Conservation (phyloP, 768 basidiomycete species). For the Paxillus involutus region DNA sequence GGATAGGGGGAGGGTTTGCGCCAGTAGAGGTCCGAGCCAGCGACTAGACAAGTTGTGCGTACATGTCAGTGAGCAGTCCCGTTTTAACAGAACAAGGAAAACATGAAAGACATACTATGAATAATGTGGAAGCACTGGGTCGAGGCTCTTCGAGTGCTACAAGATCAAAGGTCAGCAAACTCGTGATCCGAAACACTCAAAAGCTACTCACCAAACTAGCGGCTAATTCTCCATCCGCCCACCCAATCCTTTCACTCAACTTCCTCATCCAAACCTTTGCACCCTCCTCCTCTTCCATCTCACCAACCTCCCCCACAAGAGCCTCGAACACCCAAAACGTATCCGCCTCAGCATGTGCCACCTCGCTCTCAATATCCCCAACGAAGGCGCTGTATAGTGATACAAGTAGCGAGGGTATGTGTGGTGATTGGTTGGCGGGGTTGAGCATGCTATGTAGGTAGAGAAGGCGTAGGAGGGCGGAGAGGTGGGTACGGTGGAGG, state of each 20-base stretch:
- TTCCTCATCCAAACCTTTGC: constrained; percentile 61
- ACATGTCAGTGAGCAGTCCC: background rate
- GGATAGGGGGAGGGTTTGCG: constrained; percentile 68
- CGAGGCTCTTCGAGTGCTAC: constrained; percentile 63
- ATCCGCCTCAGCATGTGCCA: constrained; percentile 73
- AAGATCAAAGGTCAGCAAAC: background rate
- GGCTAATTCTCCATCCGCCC: constrained; percentile 64
- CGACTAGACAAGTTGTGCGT: constrained; percentile 42
- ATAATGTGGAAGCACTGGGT: constrained; percentile 74
- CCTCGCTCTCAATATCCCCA: constrained; percentile 63
- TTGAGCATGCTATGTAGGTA: constrained; percentile 73
- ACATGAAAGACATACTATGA: constrained; percentile 58
- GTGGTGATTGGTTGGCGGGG: constrained; percentile 66
- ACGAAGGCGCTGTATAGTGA: constrained; percentile 64
- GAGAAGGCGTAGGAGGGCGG: constrained; percentile 65
- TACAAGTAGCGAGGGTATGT: constrained; percentile 67
- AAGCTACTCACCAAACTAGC: constrained; percentile 50
- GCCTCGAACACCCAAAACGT: constrained; percentile 82
- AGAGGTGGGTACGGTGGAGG: constrained; percentile 58
- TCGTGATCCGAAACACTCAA: background rate
- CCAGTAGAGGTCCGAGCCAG: constrained; percentile 71
- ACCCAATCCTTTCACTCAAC: constrained; percentile 57
- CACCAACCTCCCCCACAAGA: constrained; percentile 68
- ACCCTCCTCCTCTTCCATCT: constrained; percentile 69
- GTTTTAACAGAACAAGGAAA: background rate